Evolutionary conservation across 2,329 filamentous ascomycete species (phyloP).

Genomic region (Colletotrichum echinochloae): DNA sequence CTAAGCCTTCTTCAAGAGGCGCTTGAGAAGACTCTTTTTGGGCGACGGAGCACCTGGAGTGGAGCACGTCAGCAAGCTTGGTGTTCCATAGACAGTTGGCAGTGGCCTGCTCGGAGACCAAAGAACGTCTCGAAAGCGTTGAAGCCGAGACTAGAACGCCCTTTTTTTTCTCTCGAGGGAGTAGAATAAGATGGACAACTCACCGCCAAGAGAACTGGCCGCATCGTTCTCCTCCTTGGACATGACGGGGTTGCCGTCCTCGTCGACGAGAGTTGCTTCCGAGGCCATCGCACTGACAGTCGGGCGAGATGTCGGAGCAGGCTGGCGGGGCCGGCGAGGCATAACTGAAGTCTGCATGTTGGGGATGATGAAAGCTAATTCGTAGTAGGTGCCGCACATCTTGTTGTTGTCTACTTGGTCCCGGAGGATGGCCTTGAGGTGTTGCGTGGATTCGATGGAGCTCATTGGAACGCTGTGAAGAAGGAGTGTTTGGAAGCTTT

Average conservation of each 20-base stretch:
- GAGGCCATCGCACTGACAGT: slow-evolving; percentile 30
- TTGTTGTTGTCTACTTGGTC: slow-evolving; percentile 14
- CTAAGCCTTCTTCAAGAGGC: slow-evolving; percentile 34
- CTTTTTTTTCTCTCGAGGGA: no score
- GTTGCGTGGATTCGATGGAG: slow-evolving; percentile 27
- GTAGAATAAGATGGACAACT: neutral
- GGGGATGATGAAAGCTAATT: slow-evolving; percentile 34
- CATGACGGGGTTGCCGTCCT: slow-evolving; percentile 22
- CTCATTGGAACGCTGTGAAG: slow-evolving; percentile 19
- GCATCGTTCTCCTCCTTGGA: slow-evolving; percentile 35
- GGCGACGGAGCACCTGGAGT: slow-evolving; percentile 20
- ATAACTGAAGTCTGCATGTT: slow-evolving; percentile 34
- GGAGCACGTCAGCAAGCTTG: neutral
- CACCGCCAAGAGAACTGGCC: slow-evolving; percentile 12
- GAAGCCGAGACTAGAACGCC: neutral
- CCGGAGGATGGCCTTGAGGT: slow-evolving; percentile 36
- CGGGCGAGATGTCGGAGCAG: slow-evolving; percentile 8
- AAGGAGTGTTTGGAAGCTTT: neutral
- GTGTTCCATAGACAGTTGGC: neutral
- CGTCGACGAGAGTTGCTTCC: slow-evolving; percentile 37
- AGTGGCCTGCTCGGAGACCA: neutral
- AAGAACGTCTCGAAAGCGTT: neutral
- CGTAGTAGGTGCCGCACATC: slow-evolving; percentile 36
- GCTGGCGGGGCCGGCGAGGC: slow-evolving; percentile 31
- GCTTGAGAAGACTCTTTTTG: slow-evolving; percentile 33